These are phyloP conservation scores for Dalbergia oliveri DNA, from an alignment of 306 rosid genomes.

Conservation along the genomic window DNA sequence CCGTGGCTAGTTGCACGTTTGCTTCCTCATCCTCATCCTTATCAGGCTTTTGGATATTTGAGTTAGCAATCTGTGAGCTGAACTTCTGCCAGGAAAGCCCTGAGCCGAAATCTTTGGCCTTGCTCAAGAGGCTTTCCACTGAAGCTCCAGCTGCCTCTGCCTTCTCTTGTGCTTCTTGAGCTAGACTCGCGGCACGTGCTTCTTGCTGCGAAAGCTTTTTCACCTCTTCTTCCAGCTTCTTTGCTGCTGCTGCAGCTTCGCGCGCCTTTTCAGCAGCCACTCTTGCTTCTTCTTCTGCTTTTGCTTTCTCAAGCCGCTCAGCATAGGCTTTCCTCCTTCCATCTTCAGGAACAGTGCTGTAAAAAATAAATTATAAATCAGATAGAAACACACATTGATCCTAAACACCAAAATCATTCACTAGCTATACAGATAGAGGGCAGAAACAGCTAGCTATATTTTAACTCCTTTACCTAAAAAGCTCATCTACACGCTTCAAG, in stretches of 20 bases:
- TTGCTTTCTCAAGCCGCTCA: constrained; percentile 66
- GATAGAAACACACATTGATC: neutral
- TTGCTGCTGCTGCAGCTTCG: constrained; percentile 63
- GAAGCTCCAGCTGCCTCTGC: constrained; percentile 67
- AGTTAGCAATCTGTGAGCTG: constrained; percentile 67
- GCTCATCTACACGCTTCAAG: constrained; percentile 68
- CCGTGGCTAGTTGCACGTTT: constrained; percentile 78
- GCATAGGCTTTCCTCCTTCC: constrained; percentile 89
- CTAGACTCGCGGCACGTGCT: constrained; percentile 59
- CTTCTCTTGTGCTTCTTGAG: constrained; percentile 69
- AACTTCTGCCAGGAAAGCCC: constrained; percentile 79
- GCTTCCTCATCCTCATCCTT: constrained; percentile 53
- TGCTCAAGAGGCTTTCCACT: constrained; percentile 62
- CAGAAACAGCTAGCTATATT: neutral
- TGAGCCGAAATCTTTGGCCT: constrained; percentile 76
- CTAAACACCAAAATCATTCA: neutral
- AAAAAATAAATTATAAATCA: constrained; percentile 33
- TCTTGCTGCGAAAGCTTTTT: constrained; percentile 65
- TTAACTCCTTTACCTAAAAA: constrained; percentile 67
- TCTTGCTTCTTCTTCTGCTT: constrained; percentile 85
- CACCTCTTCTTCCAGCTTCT: constrained; percentile 68
- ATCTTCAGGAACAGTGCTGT: constrained; percentile 84
- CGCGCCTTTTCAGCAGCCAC: constrained; percentile 69
- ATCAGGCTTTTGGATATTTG: constrained; percentile 58
- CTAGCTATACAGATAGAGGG: constrained; percentile 7